phyloP scores from a whole-genome alignment of 306 rosid species.

The Vachellia collinsii region DNA sequence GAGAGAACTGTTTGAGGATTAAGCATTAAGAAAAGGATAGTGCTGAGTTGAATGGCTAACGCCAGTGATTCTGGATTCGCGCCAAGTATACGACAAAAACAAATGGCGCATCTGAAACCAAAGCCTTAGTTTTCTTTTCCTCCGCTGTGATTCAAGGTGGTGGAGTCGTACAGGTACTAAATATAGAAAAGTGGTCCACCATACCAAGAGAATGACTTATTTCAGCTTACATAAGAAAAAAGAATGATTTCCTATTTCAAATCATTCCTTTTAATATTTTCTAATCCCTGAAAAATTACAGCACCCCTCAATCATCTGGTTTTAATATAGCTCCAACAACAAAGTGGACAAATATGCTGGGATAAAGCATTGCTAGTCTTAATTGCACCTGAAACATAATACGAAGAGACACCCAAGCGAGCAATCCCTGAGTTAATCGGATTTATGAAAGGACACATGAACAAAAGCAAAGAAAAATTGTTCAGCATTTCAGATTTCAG shows the following conservation, averaged over 20 bases:
- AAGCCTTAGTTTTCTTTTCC: background rate
- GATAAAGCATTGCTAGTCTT: background rate
- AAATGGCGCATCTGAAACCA: constrained; percentile 35
- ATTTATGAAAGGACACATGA: background rate
- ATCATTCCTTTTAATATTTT: background rate
- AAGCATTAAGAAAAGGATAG: background rate
- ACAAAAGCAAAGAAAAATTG: too few species aligned
- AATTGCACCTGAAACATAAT: background rate
- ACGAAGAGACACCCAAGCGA: background rate
- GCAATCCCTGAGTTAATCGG: background rate
- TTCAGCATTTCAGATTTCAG: too few species aligned
- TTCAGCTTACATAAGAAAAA: too few species aligned
- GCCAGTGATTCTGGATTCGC: constrained; percentile 29
- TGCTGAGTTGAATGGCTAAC: constrained; percentile 30
- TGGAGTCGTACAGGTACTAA: background rate
- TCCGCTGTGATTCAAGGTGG: constrained; percentile 22
- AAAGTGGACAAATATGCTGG: background rate
- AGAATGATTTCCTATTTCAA: background rate
- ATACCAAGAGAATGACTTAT: background rate
- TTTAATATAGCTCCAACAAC: background rate
- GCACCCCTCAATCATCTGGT: background rate
- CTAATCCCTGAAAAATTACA: too few species aligned
- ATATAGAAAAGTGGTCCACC: constrained; percentile 30
- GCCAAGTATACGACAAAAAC: constrained; percentile 24
- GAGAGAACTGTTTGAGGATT: background rate